Percentiles rank a stretch among this genome's conserved stretches.
Conservation (phyloP, 768 basidiomycete genomes). For the Kwoniella sp. region DNA sequence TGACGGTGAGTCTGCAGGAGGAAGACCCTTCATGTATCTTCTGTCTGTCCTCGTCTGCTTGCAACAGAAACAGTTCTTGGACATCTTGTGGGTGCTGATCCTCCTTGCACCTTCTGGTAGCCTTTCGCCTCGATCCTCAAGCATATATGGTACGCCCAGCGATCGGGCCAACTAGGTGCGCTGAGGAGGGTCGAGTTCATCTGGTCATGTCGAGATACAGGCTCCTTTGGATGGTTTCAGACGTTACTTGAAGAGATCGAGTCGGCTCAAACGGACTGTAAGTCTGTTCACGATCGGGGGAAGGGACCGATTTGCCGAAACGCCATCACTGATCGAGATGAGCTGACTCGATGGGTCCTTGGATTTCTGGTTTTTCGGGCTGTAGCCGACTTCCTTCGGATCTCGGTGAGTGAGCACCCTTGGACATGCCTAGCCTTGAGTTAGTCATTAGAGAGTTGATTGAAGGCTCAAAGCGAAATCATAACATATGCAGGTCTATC, state of each 20-base stretch:
- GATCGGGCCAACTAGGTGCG: conserved; percentile 71
- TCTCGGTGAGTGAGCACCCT: conserved; percentile 56
- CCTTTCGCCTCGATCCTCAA: conserved; percentile 94
- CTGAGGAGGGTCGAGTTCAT: conserved; percentile 91
- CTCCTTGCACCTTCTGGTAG: no score
- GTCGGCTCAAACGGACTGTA: conserved; percentile 83
- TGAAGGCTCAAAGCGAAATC: no score
- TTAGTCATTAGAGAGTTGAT: no score
- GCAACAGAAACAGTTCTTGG: no score
- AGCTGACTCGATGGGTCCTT: no score
- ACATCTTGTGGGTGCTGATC: no score
- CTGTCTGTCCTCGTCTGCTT: no score
- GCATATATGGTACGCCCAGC: conserved; percentile 93
- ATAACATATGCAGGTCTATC: conserved; percentile 42
- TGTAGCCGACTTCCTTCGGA: conserved; percentile 84
- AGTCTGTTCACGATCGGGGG: conserved; percentile 55
- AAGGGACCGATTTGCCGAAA: no score
- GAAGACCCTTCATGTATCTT: no score
- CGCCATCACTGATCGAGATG: no score
- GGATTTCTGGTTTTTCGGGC: conserved; percentile 5
- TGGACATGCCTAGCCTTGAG: no score
- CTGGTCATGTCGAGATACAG: conserved; percentile 63
- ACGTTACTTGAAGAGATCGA: conserved; percentile 84
- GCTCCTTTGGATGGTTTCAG: conserved; percentile 99
- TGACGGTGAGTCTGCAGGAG: conserved; percentile 61